Base-by-base conservation (phyloP, 192 early-diverging fungal species). In the Linderina pennispora region DNA sequence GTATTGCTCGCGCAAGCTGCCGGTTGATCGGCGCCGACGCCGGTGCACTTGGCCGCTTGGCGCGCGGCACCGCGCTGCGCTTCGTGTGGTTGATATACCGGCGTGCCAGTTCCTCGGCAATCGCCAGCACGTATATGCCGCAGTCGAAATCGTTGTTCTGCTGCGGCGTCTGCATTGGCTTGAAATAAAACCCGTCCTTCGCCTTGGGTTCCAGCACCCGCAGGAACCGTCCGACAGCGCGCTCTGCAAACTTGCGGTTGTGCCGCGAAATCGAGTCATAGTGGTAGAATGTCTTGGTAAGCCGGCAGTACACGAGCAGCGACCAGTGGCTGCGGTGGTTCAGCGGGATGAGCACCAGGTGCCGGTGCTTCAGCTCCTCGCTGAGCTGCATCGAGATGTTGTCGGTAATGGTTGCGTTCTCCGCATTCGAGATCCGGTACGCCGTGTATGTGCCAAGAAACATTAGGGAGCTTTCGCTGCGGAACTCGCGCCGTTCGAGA, bases 121-220 rank as follows among this genome's bases (percentile, higher is more conserved):
- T 74, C 0, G 63, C 58, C 50, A 74, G 31, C 16, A 74, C 70
- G 22, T 74, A 74, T 17, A 74, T 55, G 5, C 70, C 70, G 35
- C 70, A 74, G 31, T 74, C 70, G 38, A 51, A 50, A 43, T 74
- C 62, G 39, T 74, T 74, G 39, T 74, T 74, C 49, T 66, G 70
- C 54, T 74, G 70, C 37, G 70, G 70, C 23, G 70, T 74, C 48
- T 74, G 70, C 54, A 74, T 65, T 8, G 70, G 61, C 54, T 73
- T 73, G 50, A 74, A 74, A 43, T 58, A 74, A 39, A 65, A 74
- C 3, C 70, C 62, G 1, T 62, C 59, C 36, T 65, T 61, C 33
- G 51, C 37, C 18, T 15, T 22, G 0, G 70, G 62, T 21, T 74
- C 70, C 42, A 74, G 34, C 11, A 66, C 70, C 0, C 70, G 19